phyloP scores from a whole-genome alignment of 2,329 filamentous ascomycete species.

The Xylaria sp. region DNA sequence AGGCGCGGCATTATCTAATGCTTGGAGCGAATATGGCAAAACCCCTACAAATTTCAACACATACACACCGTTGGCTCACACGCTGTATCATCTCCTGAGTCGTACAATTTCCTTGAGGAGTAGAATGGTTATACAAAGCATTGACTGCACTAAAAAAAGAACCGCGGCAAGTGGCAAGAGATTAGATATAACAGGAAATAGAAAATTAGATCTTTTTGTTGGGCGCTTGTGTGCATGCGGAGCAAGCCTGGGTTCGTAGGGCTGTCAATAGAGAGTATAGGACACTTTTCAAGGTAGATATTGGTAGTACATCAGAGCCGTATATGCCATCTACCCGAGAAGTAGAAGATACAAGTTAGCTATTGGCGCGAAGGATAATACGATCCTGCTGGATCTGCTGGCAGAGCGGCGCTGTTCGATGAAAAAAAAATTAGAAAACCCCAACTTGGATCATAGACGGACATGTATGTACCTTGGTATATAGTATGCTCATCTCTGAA shows the following conservation, averaged over 20 bases:
- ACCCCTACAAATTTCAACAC: background rate
- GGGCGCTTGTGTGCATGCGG: constrained; percentile 27
- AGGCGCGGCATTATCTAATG: background rate
- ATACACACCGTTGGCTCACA: constrained; percentile 7
- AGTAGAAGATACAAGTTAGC: background rate
- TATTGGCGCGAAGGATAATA: constrained; percentile 1
- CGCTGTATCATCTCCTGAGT: background rate
- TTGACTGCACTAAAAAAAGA: constrained; percentile 1
- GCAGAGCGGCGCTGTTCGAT: background rate
- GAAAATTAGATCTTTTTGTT: constrained; percentile 1
- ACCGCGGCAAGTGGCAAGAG: background rate
- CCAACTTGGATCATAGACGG: background rate
- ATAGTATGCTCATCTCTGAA: constrained; percentile 4
- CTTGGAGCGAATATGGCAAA: background rate
- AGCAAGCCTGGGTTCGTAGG: constrained; percentile 24
- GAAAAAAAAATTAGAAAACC: background rate
- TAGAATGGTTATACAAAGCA: background rate
- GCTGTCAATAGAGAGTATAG: constrained; percentile 23
- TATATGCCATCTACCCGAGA: background rate
- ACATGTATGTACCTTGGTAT: background rate
- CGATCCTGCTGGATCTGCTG: constrained; percentile 10
- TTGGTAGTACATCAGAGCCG: background rate
- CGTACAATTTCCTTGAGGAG: background rate
- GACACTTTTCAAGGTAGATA: background rate
- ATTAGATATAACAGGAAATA: constrained; percentile 12